phyloP scores from a whole-genome alignment of 192 early-diverging fungal species.

The Coemansia sp. region DNA sequence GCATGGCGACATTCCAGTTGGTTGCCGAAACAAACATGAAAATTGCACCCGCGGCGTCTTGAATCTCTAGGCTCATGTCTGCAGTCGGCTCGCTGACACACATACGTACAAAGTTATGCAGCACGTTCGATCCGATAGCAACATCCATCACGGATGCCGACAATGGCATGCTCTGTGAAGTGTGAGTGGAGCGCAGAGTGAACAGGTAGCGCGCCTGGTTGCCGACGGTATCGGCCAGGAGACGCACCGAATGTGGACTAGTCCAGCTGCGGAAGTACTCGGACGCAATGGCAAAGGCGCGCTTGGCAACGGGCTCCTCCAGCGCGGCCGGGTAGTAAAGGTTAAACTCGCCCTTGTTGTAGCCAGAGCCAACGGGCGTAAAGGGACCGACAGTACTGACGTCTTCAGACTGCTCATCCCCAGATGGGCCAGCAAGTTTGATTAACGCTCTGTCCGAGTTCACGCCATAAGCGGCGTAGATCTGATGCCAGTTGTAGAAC shows the following conservation, averaged over 20 bases:
- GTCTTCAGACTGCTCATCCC: slow-evolving; percentile 21
- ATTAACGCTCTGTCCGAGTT: slow-evolving; percentile 36
- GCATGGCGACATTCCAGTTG: slow-evolving; percentile 84
- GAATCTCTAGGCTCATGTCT: slow-evolving; percentile 62
- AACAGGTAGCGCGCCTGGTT: slow-evolving; percentile 51
- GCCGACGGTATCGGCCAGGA: slow-evolving; percentile 40
- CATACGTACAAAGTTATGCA: slow-evolving; percentile 53
- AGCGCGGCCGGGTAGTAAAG: slow-evolving; percentile 46
- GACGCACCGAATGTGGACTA: slow-evolving; percentile 41
- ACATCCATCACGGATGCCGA: slow-evolving; percentile 30
- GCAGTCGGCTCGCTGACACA: slow-evolving; percentile 54
- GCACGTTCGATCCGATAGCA: slow-evolving; percentile 34
- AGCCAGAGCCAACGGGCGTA: slow-evolving; percentile 20
- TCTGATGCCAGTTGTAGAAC: slow-evolving; percentile 82
- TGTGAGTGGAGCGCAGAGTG: slow-evolving; percentile 41
- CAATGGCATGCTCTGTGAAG: slow-evolving; percentile 46
- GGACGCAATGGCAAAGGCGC: slow-evolving; percentile 41
- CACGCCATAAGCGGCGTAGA: slow-evolving; percentile 47
- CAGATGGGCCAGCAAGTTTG: slow-evolving; percentile 13
- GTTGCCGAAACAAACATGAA: slow-evolving; percentile 84
- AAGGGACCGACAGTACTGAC: slow-evolving; percentile 23
- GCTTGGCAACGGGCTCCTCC: slow-evolving; percentile 56
- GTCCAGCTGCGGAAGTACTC: slow-evolving; percentile 51
- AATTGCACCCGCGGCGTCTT: slow-evolving; percentile 79
- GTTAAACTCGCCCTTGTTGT: slow-evolving; percentile 40